These are phyloP conservation scores for Alternaria triticina DNA, from an alignment of 2,329 filamentous ascomycete species.

Conservation along the genomic window DNA sequence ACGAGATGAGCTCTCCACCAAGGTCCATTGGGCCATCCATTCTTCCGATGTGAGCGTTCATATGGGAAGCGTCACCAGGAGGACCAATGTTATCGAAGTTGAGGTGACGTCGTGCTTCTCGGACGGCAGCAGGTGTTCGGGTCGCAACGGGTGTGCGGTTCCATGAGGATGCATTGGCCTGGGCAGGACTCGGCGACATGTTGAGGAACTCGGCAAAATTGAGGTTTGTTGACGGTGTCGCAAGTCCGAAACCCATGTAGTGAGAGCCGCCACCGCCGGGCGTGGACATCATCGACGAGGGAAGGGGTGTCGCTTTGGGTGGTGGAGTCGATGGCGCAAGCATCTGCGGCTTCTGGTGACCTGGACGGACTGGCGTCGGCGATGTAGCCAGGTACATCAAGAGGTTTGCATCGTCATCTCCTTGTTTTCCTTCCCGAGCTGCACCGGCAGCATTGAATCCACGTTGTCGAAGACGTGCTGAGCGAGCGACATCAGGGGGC, in stretches of 20 bases:
- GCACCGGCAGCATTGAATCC: constrained; percentile 48
- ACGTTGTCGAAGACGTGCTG: constrained; percentile 50
- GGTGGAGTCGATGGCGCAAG: constrained; percentile 63
- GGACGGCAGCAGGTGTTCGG: constrained; percentile 74
- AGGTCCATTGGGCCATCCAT: constrained; percentile 67
- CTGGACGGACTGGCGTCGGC: constrained; percentile 78
- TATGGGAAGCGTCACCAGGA: constrained; percentile 56
- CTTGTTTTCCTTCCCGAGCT: constrained; percentile 61
- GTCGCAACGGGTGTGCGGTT: constrained; percentile 62
- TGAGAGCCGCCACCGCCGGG: constrained; percentile 67
- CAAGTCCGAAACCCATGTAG: constrained; percentile 67
- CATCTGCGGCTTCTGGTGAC: constrained; percentile 54
- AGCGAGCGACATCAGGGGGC: constrained; percentile 47
- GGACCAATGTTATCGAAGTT: constrained; percentile 81
- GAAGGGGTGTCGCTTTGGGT: constrained; percentile 64
- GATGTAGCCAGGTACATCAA: constrained; percentile 90
- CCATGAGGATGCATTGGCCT: constrained; percentile 76
- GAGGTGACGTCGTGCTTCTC: constrained; percentile 74
- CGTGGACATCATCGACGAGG: constrained; percentile 88
- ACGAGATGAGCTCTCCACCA: constrained; percentile 67
- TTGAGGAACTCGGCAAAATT: constrained; percentile 98
- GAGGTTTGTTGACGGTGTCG: constrained; percentile 83
- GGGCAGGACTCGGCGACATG: constrained; percentile 93
- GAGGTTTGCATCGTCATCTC: constrained; percentile 83
- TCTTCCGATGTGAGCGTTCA: constrained; percentile 50